Conservation (phyloP, 2,329 filamentous ascomycete species). For the Venturia oleaginea region DNA sequence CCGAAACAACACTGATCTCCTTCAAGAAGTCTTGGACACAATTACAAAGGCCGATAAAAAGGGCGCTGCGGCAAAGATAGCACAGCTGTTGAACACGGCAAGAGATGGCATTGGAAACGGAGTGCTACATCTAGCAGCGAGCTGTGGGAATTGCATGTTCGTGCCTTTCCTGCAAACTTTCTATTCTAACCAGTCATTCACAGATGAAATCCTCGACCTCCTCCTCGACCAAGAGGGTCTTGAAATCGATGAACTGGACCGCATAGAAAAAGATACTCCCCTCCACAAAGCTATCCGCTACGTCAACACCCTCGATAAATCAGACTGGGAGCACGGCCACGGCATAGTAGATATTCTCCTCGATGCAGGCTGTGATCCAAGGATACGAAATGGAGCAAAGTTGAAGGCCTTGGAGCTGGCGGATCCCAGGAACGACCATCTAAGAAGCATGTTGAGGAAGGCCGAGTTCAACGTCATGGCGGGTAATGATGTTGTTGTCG, state of each 20-base stretch:
- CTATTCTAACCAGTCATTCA: neutral
- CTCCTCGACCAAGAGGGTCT: slow-evolving; percentile 77
- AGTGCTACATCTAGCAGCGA: slow-evolving; percentile 80
- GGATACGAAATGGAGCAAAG: slow-evolving; percentile 61
- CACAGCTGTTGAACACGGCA: slow-evolving; percentile 74
- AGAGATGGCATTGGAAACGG: slow-evolving; percentile 81
- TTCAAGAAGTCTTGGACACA: slow-evolving; percentile 61
- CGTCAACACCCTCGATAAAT: slow-evolving; percentile 58
- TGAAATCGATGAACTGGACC: slow-evolving; percentile 72
- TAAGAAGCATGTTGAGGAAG: slow-evolving; percentile 56
- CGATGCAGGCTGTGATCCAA: slow-evolving; percentile 62
- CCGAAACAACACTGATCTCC: slow-evolving; percentile 80
- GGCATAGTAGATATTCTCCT: slow-evolving; percentile 70
- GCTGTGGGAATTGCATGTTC: slow-evolving; percentile 70
- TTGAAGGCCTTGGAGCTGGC: slow-evolving; percentile 63
- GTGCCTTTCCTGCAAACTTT: slow-evolving; percentile 7
- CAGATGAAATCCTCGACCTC: slow-evolving; percentile 71
- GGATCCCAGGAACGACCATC: slow-evolving; percentile 57
- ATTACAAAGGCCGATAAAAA: slow-evolving; percentile 39
- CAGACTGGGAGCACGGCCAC: slow-evolving; percentile 56
- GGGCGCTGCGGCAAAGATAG: slow-evolving; percentile 49
- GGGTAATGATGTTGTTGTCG: slow-evolving; percentile 39
- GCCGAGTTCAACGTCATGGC: slow-evolving; percentile 55
- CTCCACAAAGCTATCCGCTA: slow-evolving; percentile 71
- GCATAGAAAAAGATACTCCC: slow-evolving; percentile 64